Conservation (phyloP, 2,329 filamentous ascomycete species). For the Diaporthe aspalathi region DNA sequence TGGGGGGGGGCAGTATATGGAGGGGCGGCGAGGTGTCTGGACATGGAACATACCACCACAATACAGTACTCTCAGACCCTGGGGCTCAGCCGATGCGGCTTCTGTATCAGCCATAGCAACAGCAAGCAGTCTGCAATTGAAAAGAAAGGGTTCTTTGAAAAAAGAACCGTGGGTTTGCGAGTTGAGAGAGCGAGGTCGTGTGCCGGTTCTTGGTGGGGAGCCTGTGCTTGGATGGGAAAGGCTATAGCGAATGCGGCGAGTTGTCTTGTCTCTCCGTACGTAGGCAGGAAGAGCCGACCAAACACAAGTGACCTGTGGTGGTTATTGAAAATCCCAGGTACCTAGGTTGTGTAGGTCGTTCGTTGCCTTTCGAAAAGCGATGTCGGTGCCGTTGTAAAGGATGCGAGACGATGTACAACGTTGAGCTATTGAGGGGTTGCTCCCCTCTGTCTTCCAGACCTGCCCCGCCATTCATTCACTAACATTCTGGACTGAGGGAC, state of each 20-base stretch:
- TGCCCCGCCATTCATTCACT: conserved; percentile 13
- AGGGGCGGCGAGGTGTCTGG: conserved; percentile 35
- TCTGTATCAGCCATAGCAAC: conserved; percentile 67
- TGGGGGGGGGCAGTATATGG: conserved; percentile 15
- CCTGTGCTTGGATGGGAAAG: background rate
- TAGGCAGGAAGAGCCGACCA: no score
- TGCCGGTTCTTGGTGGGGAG: conserved; percentile 10
- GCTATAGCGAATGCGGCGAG: no score
- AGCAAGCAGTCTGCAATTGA: conserved; percentile 30
- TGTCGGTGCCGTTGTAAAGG: no score
- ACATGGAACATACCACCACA: conserved; percentile 64
- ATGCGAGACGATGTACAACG: background rate
- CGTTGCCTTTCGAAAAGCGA: no score
- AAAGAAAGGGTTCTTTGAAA: conserved; percentile 4
- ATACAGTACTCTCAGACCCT: conserved; percentile 65
- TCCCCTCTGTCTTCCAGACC: background rate
- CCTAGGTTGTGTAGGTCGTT: no score
- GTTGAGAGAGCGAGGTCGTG: background rate
- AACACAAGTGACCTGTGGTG: no score
- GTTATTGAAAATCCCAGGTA: no score
- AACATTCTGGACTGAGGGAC: no score
- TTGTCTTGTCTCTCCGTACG: no score
- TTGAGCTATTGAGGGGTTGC: conserved; percentile 20
- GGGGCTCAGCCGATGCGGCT: conserved; percentile 56
- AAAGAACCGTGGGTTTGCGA: background rate